Percentiles rank a stretch among this genome's conserved stretches.
These are phyloP conservation scores for Suillus brevipes DNA, from an alignment of 768 basidiomycete genomes.

Conservation along the genomic window DNA sequence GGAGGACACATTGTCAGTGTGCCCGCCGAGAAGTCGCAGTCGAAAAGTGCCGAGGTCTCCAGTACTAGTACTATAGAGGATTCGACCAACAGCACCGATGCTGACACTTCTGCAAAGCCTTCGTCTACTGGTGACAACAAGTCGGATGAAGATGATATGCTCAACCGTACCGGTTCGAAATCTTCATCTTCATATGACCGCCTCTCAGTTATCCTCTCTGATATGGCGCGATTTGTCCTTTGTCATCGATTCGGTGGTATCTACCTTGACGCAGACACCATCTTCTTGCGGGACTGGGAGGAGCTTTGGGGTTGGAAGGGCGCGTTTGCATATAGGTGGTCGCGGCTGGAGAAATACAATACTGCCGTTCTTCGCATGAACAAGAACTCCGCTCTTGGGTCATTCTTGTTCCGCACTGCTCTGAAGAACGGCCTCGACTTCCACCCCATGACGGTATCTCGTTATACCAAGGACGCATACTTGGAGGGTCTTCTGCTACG, in stretches of 20 bases:
- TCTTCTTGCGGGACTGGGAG: conserved; percentile 97
- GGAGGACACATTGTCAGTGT: conserved; percentile 75
- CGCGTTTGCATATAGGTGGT: conserved; percentile 97
- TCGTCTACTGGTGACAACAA: conserved; percentile 29
- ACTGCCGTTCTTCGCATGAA: conserved; percentile 95
- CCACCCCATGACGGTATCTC: conserved; percentile 93
- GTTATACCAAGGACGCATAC: conserved; percentile 87
- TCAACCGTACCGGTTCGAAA: conserved; percentile 87
- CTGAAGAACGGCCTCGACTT: conserved; percentile 94
- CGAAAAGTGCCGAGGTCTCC: conserved; percentile 26
- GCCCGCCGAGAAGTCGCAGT: conserved; percentile 42
- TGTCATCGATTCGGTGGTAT: conserved; percentile 96
- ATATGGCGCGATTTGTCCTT: conserved; percentile 97
- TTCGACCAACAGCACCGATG: conserved; percentile 26
- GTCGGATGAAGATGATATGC: conserved; percentile 49
- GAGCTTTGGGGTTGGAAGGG: conserved; percentile 97
- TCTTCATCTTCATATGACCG: conserved; percentile 87
- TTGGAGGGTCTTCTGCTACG: conserved; percentile 82
- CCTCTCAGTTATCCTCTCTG: conserved; percentile 89
- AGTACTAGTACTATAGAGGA: conserved; percentile 16
- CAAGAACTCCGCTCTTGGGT: conserved; percentile 88
- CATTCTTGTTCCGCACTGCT: conserved; percentile 92
- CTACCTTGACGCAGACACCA: conserved; percentile 95
- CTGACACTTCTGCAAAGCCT: conserved; percentile 16
- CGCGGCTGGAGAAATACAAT: conserved; percentile 89